These are phyloP conservation scores for Epichloe typhina DNA, from an alignment of 2,329 filamentous ascomycete genomes.

Conservation along the genomic window DNA sequence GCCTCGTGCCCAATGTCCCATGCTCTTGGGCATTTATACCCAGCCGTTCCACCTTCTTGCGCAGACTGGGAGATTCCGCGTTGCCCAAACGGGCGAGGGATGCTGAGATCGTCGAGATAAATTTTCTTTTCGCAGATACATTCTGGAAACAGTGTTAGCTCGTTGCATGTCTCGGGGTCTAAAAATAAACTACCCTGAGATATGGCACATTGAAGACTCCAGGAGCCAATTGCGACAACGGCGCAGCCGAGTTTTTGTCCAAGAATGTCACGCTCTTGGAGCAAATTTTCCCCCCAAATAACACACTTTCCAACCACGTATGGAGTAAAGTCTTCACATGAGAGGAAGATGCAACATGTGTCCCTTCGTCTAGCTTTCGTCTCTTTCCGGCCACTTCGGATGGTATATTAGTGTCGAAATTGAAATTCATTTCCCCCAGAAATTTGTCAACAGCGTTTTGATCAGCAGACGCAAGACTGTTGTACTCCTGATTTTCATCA, in stretches of 20 bases:
- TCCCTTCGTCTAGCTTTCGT: background rate
- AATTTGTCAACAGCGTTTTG: constrained; percentile 18
- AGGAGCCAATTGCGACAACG: constrained; percentile 18
- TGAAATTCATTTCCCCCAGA: constrained; percentile 12
- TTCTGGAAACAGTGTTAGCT: constrained; percentile 10
- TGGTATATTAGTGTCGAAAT: background rate
- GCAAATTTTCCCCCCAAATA: constrained; percentile 15
- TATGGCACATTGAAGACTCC: constrained; percentile 24
- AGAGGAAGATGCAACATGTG: background rate
- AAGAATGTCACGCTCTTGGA: constrained; percentile 11
- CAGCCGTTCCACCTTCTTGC: constrained; percentile 14
- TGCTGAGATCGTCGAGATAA: constrained; percentile 16
- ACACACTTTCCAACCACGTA: constrained; percentile 13
- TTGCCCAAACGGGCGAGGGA: constrained; percentile 20
- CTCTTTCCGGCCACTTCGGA: background rate
- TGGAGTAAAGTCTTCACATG: background rate
- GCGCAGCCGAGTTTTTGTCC: constrained; percentile 7
- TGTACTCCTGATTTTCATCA: constrained; percentile 6
- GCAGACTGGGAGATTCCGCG: constrained; percentile 22
- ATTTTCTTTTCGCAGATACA: constrained; percentile 13
- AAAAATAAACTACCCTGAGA: constrained; percentile 16
- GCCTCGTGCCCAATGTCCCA: too few species aligned
- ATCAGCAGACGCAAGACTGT: constrained; percentile 11
- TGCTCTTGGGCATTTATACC: background rate
- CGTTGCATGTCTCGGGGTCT: background rate